A percentile compares a stretch with the other conserved stretches of the same genome.
Evolutionary conservation across 805 yeast species (phyloP).

Genomic region (Metschnikowia lunata): DNA sequence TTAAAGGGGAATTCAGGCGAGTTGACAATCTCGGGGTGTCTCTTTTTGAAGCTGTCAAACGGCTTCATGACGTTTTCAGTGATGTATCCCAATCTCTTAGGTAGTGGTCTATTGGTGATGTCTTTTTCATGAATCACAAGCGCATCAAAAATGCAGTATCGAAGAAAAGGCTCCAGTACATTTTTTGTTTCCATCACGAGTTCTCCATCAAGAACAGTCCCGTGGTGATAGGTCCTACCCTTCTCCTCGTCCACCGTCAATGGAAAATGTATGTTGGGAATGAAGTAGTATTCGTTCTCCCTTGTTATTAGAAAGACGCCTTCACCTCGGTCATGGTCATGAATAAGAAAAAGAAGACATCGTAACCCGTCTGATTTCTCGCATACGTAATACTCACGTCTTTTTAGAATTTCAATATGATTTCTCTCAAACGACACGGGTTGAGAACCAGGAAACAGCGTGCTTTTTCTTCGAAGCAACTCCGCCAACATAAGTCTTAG

Average conservation of each 20-base stretch:
- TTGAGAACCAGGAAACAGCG: constrained; percentile 86
- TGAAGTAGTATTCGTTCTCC: constrained; percentile 77
- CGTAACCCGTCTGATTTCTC: constrained; percentile 94
- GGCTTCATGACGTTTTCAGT: constrained; percentile 80
- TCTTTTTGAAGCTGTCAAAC: constrained; percentile 61
- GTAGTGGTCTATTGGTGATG: constrained; percentile 65
- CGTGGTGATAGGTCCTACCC: constrained; percentile 66
- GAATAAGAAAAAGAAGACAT: constrained; percentile 65
- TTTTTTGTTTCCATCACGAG: constrained; percentile 73
- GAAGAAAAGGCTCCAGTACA: constrained; percentile 43
- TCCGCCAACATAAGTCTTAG: constrained; percentile 65
- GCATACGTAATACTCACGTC: constrained; percentile 86
- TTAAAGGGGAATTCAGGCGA: constrained; percentile 72
- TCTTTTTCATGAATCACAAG: constrained; percentile 74
- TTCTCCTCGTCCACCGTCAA: constrained; percentile 37
- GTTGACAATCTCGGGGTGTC: constrained; percentile 68
- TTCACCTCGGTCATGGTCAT: constrained; percentile 73
- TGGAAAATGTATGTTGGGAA: constrained; percentile 86
- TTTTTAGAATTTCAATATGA: constrained; percentile 60
- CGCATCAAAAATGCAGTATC: constrained; percentile 89
- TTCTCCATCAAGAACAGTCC: constrained; percentile 92
- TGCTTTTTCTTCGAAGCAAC: constrained; percentile 50
- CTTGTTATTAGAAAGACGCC: constrained; percentile 87
- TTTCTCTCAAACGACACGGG: constrained; percentile 84
- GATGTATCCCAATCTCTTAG: constrained; percentile 82